Conservation (phyloP, 1,284 basidiomycete species). For the Ganoderma sinense region DNA sequence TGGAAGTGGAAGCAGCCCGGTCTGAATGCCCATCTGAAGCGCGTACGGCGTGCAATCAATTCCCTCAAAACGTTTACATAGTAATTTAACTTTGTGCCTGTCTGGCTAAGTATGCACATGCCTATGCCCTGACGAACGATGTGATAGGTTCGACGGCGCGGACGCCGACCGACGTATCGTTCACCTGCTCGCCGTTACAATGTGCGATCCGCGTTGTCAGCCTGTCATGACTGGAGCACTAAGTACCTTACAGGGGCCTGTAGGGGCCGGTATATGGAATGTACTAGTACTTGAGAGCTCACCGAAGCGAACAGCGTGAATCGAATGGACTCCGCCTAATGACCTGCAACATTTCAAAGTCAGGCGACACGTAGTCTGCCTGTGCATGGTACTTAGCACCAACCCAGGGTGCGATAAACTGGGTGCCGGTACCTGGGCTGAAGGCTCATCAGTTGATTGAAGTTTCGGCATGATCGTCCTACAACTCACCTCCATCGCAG, state of each 20-base stretch:
- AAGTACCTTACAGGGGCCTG: not conserved
- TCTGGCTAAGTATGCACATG: slow-evolving; percentile 2
- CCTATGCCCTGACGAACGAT: not conserved
- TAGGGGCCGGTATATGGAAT: not conserved
- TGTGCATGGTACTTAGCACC: too few relatives aligned
- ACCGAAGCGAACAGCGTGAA: not conserved
- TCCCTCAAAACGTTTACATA: not conserved
- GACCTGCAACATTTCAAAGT: not conserved
- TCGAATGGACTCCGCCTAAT: not conserved
- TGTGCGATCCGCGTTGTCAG: not conserved
- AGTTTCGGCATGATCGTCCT: not conserved
- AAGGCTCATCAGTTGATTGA: not conserved
- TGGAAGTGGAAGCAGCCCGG: not conserved
- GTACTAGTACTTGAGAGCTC: not conserved
- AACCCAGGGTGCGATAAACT: not conserved
- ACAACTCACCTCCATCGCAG: not conserved
- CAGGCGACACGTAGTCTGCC: not conserved
- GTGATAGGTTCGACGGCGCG: slow-evolving; percentile 16
- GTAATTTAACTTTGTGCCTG: slow-evolving; percentile 10
- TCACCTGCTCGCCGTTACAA: not conserved
- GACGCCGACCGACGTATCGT: slow-evolving; percentile 9
- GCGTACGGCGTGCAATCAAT: not conserved
- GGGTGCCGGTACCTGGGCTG: not conserved
- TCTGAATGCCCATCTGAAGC: not conserved
- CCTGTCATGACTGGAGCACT: not conserved